Percentiles rank a stretch among this genome's conserved stretches.
Evolutionary conservation across 192 early-diverging fungal species (phyloP).

Genomic region (Linnemannia hyalina): DNA sequence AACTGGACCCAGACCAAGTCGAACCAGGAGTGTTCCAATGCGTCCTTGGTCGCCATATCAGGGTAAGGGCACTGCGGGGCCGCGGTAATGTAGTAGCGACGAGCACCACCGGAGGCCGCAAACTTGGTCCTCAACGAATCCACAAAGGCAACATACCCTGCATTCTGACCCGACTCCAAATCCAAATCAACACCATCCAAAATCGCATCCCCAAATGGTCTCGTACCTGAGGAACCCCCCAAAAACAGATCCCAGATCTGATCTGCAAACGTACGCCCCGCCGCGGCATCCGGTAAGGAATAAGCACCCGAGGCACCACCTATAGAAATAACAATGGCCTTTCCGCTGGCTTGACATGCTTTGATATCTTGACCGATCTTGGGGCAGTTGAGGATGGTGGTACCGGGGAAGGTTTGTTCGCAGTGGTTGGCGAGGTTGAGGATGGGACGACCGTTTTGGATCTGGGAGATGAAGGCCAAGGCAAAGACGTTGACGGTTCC

Average conservation of each 20-base stretch:
- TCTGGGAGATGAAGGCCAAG: constrained; percentile 70
- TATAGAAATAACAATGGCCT: constrained; percentile 71
- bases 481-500: constrained; percentile 69
- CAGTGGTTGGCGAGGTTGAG: constrained; percentile 71
- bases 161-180: constrained; percentile 65
- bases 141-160: constrained; percentile 66
- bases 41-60: constrained; percentile 66
- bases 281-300: constrained; percentile 17
- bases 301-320: constrained; percentile 73
- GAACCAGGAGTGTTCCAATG: constrained; percentile 71
- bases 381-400: constrained; percentile 68
- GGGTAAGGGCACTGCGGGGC: constrained; percentile 76
- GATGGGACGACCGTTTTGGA: constrained; percentile 62
- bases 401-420: constrained; percentile 63
- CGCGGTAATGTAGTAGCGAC: constrained; percentile 64
- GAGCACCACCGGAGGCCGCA: background rate
- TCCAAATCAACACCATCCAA: constrained; percentile 76
- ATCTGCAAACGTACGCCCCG: constrained; percentile 62
- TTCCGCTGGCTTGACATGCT: constrained; percentile 74
- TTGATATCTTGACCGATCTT: constrained; percentile 71
- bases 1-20: constrained; percentile 77
- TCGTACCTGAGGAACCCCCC: constrained; percentile 65
- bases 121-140: constrained; percentile 49
- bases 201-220: constrained; percentile 71
- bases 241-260: constrained; percentile 72